These are phyloP conservation scores for Fusarium sp. DNA, from an alignment of 2,329 filamentous ascomycete genomes.

Conservation along the genomic window DNA sequence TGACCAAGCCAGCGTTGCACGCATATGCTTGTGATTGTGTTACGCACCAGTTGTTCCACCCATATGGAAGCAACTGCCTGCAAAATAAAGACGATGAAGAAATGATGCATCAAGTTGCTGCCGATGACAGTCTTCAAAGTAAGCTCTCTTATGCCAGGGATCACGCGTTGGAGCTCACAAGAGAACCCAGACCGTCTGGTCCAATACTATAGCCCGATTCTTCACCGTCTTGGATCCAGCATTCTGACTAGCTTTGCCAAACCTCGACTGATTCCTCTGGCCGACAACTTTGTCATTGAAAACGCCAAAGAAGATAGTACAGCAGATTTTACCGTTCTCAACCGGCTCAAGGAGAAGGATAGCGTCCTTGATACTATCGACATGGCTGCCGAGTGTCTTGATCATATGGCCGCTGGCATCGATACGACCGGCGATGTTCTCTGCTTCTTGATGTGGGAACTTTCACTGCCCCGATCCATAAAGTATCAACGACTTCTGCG, in stretches of 20 bases:
- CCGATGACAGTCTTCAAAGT: conserved; percentile 75
- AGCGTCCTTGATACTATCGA: conserved; percentile 60
- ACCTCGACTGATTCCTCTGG: conserved; percentile 66
- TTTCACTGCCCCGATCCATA: conserved; percentile 67
- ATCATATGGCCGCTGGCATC: conserved; percentile 77
- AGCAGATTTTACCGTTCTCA: conserved; percentile 65
- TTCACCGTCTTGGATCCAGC: conserved; percentile 59
- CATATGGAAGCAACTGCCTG: conserved; percentile 69
- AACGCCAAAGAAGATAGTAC: conserved; percentile 57
- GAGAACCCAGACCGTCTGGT: conserved; percentile 63
- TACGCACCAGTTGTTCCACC: conserved; percentile 75
- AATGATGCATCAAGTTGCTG: conserved; percentile 75
- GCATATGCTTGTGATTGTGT: conserved; percentile 76
- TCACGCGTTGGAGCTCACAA: conserved; percentile 12
- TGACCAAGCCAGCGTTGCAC: conserved; percentile 57
- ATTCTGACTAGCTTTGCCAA: conserved; percentile 60
- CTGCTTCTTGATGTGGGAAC: conserved; percentile 76
- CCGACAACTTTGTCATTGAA: conserved; percentile 67
- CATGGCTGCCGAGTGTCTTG: conserved; percentile 73
- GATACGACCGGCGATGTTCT: conserved; percentile 76
- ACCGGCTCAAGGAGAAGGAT: conserved; percentile 64
- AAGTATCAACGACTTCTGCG: conserved; percentile 62
- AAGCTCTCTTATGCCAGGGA: conserved; percentile 36
- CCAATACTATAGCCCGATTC: conserved; percentile 63
- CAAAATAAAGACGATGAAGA: conserved; percentile 63